Evolutionary conservation across 1,284 basidiomycete genomes (phyloP).

Genomic region (Agaricales sp.): DNA sequence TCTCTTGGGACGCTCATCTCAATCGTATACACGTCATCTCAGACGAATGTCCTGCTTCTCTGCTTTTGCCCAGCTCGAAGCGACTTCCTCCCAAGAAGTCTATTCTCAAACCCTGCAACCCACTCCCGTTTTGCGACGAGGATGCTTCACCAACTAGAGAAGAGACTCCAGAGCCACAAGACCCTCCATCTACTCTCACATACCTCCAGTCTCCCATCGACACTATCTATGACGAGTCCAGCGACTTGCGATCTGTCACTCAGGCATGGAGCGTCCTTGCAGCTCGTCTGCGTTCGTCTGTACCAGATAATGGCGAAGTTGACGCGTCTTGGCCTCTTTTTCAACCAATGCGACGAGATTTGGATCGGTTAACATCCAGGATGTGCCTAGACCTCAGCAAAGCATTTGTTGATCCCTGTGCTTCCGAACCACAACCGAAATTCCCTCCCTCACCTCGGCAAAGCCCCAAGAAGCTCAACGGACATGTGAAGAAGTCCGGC

Average conservation of each 20-base stretch:
- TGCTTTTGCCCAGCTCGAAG: conserved; percentile 20
- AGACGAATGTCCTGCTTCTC: not conserved
- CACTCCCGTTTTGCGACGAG: conserved; percentile 19
- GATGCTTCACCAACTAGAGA: conserved; percentile 40
- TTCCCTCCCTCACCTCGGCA: conserved; percentile 36
- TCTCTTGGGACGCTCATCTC: not conserved
- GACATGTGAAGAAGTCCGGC: conserved; percentile 39
- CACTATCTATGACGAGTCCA: conserved; percentile 38
- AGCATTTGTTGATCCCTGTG: conserved; percentile 47
- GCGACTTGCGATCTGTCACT: conserved; percentile 45
- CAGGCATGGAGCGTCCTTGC: conserved; percentile 63
- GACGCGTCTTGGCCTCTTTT: conserved; percentile 62
- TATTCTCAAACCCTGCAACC: conserved; percentile 47
- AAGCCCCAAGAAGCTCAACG: conserved; percentile 29
- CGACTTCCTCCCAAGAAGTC: conserved; percentile 40
- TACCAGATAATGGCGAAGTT: conserved; percentile 29
- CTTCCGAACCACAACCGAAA: conserved; percentile 20
- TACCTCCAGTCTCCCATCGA: conserved; percentile 55
- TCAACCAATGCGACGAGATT: conserved; percentile 48
- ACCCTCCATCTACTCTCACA: conserved; percentile 48
- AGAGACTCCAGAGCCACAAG: conserved; percentile 57
- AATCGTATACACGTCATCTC: not conserved
- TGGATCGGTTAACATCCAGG: conserved; percentile 36
- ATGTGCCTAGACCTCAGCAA: conserved; percentile 53
- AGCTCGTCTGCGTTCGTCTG: conserved; percentile 44